Evolutionary conservation across 1,284 basidiomycete species (phyloP).

Genomic region (Ustilago loliicola): DNA sequence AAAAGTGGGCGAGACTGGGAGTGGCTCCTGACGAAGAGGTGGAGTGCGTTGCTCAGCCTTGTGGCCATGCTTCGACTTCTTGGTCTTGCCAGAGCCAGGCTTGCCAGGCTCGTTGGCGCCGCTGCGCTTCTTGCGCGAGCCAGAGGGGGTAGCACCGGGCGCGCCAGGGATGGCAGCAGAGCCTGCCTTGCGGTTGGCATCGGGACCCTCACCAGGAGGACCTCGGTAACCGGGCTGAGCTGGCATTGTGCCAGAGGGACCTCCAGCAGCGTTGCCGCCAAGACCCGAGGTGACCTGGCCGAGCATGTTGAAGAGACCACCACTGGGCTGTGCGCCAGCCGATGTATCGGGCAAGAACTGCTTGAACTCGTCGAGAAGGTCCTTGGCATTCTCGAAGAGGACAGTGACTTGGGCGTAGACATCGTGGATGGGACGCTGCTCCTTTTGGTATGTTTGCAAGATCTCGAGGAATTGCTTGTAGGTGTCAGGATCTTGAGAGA

Average conservation of each 20-base stretch:
- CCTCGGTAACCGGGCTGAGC: conserved; percentile 50
- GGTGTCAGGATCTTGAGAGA: conserved; percentile 89
- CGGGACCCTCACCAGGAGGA: conserved; percentile 62
- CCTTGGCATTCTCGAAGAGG: conserved; percentile 91
- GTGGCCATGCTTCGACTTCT: conserved; percentile 67
- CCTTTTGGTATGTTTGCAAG: conserved; percentile 96
- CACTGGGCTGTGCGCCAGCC: conserved; percentile 58
- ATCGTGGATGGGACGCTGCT: conserved; percentile 87
- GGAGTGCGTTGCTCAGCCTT: conserved; percentile 55
- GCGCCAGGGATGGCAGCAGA: conserved; percentile 76
- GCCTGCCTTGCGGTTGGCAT: conserved; percentile 74
- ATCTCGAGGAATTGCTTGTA: conserved; percentile 99
- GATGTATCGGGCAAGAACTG: conserved; percentile 87
- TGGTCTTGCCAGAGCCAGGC: conserved; percentile 47
- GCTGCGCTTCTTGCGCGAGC: conserved; percentile 59
- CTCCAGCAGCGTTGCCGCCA: conserved; percentile 31
- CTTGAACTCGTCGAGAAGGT: conserved; percentile 94
- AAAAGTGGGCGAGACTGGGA: conserved; percentile 46
- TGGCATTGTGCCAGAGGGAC: conserved; percentile 42
- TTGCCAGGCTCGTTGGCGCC: conserved; percentile 49
- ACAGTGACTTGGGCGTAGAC: conserved; percentile 92
- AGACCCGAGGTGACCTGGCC: conserved; percentile 69
- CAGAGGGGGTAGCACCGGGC: conserved; percentile 28
- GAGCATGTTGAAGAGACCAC: conserved; percentile 71
- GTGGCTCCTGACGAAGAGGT: conserved; percentile 47